Evolutionary conservation across 2,329 filamentous ascomycete genomes (phyloP).

Genomic region (Scedosporium apiospermum): DNA sequence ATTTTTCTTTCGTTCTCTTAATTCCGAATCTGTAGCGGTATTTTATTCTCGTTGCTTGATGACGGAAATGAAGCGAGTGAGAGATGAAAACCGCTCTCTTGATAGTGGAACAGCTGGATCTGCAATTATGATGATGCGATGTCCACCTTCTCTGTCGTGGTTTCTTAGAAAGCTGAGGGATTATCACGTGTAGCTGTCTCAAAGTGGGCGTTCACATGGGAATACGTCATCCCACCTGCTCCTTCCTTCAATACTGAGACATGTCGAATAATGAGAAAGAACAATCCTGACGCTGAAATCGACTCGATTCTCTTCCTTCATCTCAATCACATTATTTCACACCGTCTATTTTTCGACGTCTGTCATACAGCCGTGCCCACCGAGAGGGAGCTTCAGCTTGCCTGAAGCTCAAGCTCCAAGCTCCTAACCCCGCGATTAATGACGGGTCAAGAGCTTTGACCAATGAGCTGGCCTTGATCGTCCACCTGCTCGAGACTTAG

Average conservation of each 20-base stretch:
- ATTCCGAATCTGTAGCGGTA: not conserved
- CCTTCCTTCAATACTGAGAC: not conserved
- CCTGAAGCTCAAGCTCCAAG: not conserved
- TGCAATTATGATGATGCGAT: not conserved
- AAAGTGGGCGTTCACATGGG: not conserved
- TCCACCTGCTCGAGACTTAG: not conserved
- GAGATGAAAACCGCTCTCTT: not conserved
- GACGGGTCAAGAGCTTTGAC: not conserved
- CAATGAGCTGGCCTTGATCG: not conserved
- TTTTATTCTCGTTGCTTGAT: not conserved
- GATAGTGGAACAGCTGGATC: not conserved
- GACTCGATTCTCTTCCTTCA: too few species aligned
- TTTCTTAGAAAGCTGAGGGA: not conserved
- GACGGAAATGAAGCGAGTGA: not conserved
- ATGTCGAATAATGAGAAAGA: not conserved
- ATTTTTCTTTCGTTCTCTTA: not conserved
- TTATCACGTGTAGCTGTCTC: not conserved
- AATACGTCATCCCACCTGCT: not conserved
- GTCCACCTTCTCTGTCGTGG: not conserved
- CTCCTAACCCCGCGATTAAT: not conserved
- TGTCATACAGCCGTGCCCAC: not conserved
- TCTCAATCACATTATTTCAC: too few species aligned
- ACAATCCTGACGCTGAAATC: not conserved
- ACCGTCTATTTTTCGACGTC: too few species aligned
- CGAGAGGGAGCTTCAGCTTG: not conserved